Evolutionary conservation across 345 rosid species (phyloP), one percentile per base, ranked within the genome.

Genomic region (Ricinus communis): DNA sequence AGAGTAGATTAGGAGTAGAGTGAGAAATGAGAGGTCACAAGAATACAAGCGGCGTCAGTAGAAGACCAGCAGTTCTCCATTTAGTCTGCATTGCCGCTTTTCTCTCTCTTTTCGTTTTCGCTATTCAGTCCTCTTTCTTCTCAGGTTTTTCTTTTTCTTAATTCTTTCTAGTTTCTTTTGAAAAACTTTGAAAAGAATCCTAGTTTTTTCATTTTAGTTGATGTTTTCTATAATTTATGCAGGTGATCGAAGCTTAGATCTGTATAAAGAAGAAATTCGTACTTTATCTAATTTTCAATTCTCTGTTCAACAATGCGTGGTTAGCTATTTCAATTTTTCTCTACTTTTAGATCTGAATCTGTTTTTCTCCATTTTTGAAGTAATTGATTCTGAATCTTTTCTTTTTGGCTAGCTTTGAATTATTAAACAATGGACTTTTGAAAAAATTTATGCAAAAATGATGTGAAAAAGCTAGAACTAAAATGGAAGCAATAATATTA

Each of bases 271-370:
- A 74, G 85, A 89, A 69, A 71, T 84, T 21, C 69, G 62, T 72
- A 81, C 81, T 68, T 82, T 95, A 27, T 85, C 89, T 21, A 75
- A 82, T 64, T 90, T 92, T 68, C 97, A 90, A 77, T 85, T 88
- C 77, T 72, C 58, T 68, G 82, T 95, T 77, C 87, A 86, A 61
- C 97, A 87, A 84, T 92, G 97, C 83, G 97, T 91, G 93, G 97
- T 94, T 72, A 72, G 96, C 67, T 18, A 54, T 28, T 47, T 45
- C 7, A 49, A 6, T 28, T 40, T 50, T 5, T 38, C 11, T 64
- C 6, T 12, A 28, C 38, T 60, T 66, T 33, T 22, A 50, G 59
- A 52, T 52, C 46, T 36, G 19, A 19, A 28, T 51, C 28, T 31
- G 45, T 19, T 22, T 21, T 52, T 11, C 3, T 67, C 33, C 0